A percentile compares a stretch with the other conserved stretches of the same genome.
Conservation (phyloP, 192 early-diverging fungal genomes). For the Umbelopsis ramanniana region DNA sequence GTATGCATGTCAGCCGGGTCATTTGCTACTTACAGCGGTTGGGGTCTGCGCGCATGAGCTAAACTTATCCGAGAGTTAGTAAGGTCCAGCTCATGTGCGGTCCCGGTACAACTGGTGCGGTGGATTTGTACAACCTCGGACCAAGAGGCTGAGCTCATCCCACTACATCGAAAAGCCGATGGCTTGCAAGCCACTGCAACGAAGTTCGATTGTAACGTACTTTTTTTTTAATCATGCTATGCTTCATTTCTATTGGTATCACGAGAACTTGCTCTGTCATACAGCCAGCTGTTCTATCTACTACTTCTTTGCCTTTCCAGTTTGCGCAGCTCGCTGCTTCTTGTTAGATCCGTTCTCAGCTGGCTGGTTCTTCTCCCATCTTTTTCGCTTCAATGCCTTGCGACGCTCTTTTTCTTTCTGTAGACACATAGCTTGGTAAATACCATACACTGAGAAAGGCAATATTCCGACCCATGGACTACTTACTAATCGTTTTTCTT, state of each 20-base stretch:
- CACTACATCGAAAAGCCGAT: too few relatives aligned
- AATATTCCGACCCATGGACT: neutral
- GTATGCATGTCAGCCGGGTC: too few relatives aligned
- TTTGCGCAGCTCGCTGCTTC: neutral
- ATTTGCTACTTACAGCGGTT: too few relatives aligned
- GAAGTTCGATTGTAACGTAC: neutral
- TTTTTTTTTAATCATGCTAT: neutral
- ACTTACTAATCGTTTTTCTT: constrained; percentile 25
- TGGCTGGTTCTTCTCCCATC: constrained; percentile 32
- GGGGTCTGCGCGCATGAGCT: too few relatives aligned
- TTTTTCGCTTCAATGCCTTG: constrained; percentile 27
- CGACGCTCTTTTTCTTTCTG: constrained; percentile 36
- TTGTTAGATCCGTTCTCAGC: constrained; percentile 2
- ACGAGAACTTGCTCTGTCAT: neutral
- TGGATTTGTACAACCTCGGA: too few relatives aligned
- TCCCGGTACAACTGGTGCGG: too few relatives aligned
- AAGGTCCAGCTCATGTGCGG: too few relatives aligned
- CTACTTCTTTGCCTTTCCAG: constrained; percentile 3
- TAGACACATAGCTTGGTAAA: neutral
- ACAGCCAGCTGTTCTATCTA: neutral
- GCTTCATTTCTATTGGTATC: neutral
- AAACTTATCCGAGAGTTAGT: too few relatives aligned
- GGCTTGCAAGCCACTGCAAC: neutral
- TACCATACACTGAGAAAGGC: neutral
- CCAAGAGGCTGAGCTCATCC: too few relatives aligned